These are phyloP conservation scores for Elongisporangium prolatum DNA, from an alignment of 352 stramenopile species.

Conservation along the genomic window DNA sequence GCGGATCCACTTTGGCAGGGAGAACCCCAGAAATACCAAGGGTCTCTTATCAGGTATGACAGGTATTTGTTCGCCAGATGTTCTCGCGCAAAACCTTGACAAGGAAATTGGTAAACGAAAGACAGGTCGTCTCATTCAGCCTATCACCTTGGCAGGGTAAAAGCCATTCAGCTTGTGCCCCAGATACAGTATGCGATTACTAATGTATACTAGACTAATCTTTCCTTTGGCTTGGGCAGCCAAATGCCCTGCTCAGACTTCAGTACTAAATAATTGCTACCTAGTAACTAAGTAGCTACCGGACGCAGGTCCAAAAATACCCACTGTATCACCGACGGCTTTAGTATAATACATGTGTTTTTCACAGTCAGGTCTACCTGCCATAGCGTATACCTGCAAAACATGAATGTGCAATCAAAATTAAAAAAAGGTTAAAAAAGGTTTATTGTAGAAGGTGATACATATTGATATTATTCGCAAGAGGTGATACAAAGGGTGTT, in stretches of 20 bases:
- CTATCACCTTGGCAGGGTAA: background rate
- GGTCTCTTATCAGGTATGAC: background rate
- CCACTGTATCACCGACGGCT: too few species aligned
- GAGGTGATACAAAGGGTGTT: too few species aligned
- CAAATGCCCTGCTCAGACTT: background rate
- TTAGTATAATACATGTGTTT: too few species aligned
- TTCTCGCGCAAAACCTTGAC: background rate
- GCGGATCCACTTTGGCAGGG: background rate
- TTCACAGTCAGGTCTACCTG: too few species aligned
- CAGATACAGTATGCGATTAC: background rate
- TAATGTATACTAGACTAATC: background rate
- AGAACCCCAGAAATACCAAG: background rate
- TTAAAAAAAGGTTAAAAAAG: too few species aligned
- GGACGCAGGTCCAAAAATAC: too few species aligned
- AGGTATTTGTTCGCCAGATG: background rate
- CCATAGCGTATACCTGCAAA: too few species aligned
- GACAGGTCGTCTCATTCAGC: background rate
- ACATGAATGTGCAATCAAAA: too few species aligned
- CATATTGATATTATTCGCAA: too few species aligned
- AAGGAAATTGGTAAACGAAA: background rate
- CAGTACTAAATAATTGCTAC: too few species aligned
- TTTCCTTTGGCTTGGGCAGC: background rate
- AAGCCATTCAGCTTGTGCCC: background rate
- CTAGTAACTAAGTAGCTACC: too few species aligned
- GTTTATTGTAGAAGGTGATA: too few species aligned